Conservation (phyloP, 1,139 yeast species). For the Wickerhamiella infanticola region DNA sequence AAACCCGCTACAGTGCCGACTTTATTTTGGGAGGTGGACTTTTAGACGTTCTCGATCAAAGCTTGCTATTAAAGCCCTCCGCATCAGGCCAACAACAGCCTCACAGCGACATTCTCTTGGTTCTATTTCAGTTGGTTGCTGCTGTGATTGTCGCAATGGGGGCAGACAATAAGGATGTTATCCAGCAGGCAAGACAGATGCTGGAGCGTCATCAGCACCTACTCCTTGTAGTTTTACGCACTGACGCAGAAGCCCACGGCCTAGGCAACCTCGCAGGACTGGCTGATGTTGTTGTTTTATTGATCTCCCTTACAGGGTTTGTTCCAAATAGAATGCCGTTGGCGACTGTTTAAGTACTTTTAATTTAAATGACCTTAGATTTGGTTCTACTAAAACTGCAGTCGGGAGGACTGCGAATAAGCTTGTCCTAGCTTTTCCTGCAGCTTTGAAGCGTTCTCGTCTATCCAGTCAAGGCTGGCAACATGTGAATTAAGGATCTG, state of each 20-base stretch:
- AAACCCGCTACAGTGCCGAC: constrained; percentile 60
- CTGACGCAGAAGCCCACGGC: constrained; percentile 8
- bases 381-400: constrained; percentile 13
- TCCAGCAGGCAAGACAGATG: constrained; percentile 38
- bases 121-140: constrained; percentile 57
- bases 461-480: constrained; percentile 80
- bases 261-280: constrained; percentile 1
- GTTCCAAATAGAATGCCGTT: neutral
- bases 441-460: constrained; percentile 50
- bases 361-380: constrained; percentile 39
- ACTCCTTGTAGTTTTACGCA: constrained; percentile 41
- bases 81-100: neutral
- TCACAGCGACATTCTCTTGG: constrained; percentile 53
- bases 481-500: constrained; percentile 75
- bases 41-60: constrained; percentile 44
- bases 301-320: constrained; percentile 1
- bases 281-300: neutral
- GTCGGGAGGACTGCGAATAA: constrained; percentile 14
- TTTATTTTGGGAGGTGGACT: constrained; percentile 57
- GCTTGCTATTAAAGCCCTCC: neutral
- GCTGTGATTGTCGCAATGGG: constrained; percentile 66
- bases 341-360: neutral
- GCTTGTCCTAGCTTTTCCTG: constrained; percentile 43
- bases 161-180: constrained; percentile 53
- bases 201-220: constrained; percentile 40